A percentile compares a stretch with the other conserved stretches of the same genome.
phyloP scores from a whole-genome alignment of 164 flowering plant species.

The Buxus sempervirens region DNA sequence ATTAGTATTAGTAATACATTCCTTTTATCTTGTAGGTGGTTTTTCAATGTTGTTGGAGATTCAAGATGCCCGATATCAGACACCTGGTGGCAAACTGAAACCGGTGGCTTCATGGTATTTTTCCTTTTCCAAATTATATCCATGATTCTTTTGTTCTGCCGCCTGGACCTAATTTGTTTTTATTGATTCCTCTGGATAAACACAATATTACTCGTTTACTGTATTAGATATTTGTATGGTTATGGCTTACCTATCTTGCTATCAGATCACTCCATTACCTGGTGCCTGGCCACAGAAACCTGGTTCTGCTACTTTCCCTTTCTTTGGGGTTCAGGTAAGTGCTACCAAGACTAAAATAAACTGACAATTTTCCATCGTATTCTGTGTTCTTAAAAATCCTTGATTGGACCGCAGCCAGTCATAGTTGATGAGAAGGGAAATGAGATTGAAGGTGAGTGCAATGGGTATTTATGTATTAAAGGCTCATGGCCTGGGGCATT shows the following conservation, averaged over 20 bases:
- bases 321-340: conserved; percentile 83
- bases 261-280: conserved; percentile 93
- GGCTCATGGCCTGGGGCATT: conserved; percentile 98
- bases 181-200: too few species aligned
- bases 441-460: conserved; percentile 95
- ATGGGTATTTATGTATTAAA: conserved; percentile 86
- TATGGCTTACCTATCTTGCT: conserved; percentile 8
- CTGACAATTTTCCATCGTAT: not conserved
- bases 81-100: conserved; percentile 99
- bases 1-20: conserved; percentile 1
- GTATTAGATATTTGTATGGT: not conserved
- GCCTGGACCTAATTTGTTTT: not conserved
- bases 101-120: conserved; percentile 92
- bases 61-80: conserved; percentile 96
- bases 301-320: conserved; percentile 98
- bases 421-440: conserved; percentile 95
- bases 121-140: not conserved
- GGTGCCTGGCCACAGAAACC: conserved; percentile 99
- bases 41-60: conserved; percentile 85
- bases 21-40: conserved; percentile 66
- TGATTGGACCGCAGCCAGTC: conserved; percentile 58
- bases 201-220: not conserved
- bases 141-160: not conserved
- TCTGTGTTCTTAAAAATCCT: not conserved
- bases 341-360: not conserved